A percentile compares a stretch with the other conserved stretches of the same genome.
These are phyloP conservation scores for Lachnellula hyalina DNA, from an alignment of 2,329 filamentous ascomycete genomes.

Conservation along the genomic window DNA sequence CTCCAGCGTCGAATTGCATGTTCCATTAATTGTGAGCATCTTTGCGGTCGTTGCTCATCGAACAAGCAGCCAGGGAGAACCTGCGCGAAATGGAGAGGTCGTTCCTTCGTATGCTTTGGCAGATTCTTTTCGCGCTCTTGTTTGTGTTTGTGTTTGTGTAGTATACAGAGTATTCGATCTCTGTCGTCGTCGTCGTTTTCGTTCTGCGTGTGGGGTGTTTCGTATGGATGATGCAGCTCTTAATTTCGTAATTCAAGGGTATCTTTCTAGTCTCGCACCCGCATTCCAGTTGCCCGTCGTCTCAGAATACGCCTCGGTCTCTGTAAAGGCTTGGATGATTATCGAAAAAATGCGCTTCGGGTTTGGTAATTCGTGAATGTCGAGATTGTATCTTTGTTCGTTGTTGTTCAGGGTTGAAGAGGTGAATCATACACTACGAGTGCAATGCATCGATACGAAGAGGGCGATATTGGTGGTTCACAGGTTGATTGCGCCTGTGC, in stretches of 20 bases:
- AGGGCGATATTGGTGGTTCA: too few species aligned
- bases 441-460: too few species aligned
- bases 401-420: neutral
- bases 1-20: conserved; percentile 33
- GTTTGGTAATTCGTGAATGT: neutral
- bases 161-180: neutral
- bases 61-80: neutral
- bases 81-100: neutral
- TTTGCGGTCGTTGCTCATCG: conserved; percentile 19
- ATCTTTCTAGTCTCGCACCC: neutral
- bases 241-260: neutral
- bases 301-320: neutral
- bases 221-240: neutral
- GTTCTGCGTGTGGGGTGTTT: neutral
- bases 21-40: conserved; percentile 24
- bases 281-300: neutral
- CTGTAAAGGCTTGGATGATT: neutral
- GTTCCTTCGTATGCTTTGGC: neutral
- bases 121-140: neutral
- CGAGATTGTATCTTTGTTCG: neutral
- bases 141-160: neutral
- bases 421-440: neutral
- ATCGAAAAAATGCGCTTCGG: neutral
- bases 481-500: too few species aligned
- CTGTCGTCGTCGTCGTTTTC: neutral